Base-by-base conservation (phyloP, 768 basidiomycete genomes). In the Boletus subparvulus region DNA sequence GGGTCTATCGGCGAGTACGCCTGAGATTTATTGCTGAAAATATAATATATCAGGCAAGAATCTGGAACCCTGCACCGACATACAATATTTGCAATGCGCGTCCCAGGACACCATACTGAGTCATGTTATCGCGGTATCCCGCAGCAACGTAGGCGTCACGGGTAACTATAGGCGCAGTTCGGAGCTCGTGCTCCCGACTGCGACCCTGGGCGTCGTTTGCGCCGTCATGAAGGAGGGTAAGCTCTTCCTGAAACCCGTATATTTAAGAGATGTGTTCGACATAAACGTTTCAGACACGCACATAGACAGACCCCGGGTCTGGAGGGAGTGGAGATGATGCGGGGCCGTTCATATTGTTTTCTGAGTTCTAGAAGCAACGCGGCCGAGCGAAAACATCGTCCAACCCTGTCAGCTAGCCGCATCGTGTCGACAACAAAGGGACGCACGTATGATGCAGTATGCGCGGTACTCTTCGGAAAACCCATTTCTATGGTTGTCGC, bases 91-190 rank as follows among this genome's bases (percentile, higher is more conserved):
- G 69, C 3, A 83, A 16, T 0, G 77, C 65, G 4, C 76, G 74
- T 0, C 88, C 87, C 1, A 88, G 60, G 1, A 89, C 79, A 0
- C 86, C 87, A 56, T 89, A 87, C 58, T 88, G 88, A 0, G 76
- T 71, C 10, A 70, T 53, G n/a, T 66, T 68, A 3, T 73, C 67
- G 14, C 50, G 60, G 47, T 72, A 72, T n/a, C 68, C 69, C 4
- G 74, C 70, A 0, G 65, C 57, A 14, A 75, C 61, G 41, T 76
- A 76, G 0, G 82, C 84, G n/a, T 79, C 80, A 14, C 80, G 74
- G 2, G 80, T 82, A 11, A 84, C 68, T 19, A 84, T 61, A 0
- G 84, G 84, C 0, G 84, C 80, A 0, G 83, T 83, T 13, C 60
- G 58, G 3, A 73, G 55, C 4, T 73, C 71, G 3, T 73, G 72